Conservation (phyloP, 2,329 filamentous ascomycete species). For the Exophiala alcalophila region DNA sequence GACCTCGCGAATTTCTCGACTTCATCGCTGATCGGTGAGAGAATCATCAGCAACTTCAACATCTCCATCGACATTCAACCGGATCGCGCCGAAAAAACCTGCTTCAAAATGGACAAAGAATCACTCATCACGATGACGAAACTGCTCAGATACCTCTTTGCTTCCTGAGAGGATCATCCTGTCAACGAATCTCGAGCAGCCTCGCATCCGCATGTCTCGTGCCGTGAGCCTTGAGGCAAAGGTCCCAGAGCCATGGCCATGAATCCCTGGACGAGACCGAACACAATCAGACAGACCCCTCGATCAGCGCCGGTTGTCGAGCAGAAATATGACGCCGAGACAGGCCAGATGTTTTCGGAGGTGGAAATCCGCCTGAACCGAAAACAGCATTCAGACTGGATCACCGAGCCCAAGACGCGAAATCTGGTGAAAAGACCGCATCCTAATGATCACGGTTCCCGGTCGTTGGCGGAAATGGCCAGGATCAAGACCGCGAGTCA, state of each 20-base stretch:
- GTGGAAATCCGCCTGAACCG: conserved; percentile 15
- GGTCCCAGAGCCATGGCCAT: too few relatives aligned
- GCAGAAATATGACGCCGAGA: conserved; percentile 23
- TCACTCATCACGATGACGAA: conserved; percentile 29
- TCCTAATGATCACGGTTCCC: conserved; percentile 17
- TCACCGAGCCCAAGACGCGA: conserved; percentile 22
- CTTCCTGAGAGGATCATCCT: neutral
- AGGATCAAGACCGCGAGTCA: conserved; percentile 30
- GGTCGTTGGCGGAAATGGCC: conserved; percentile 25
- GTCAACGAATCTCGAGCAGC: too few relatives aligned
- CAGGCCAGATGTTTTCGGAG: conserved; percentile 27
- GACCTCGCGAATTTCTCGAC: too few relatives aligned
- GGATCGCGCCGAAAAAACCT: conserved; percentile 4
- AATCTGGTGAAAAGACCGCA: conserved; percentile 12
- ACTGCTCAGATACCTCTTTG: conserved; percentile 20
- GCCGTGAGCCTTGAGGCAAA: too few relatives aligned
- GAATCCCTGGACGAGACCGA: neutral
- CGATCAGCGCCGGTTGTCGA: neutral
- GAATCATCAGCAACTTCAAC: conserved; percentile 4
- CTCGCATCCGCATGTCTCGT: too few relatives aligned
- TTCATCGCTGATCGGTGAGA: too few relatives aligned
- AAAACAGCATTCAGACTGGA: conserved; percentile 25
- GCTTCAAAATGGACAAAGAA: conserved; percentile 26
- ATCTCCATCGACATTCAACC: conserved; percentile 3
- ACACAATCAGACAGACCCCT: too few relatives aligned